These are phyloP conservation scores for Alternaria sp. DNA, from an alignment of 2,329 filamentous ascomycete genomes.

Conservation along the genomic window DNA sequence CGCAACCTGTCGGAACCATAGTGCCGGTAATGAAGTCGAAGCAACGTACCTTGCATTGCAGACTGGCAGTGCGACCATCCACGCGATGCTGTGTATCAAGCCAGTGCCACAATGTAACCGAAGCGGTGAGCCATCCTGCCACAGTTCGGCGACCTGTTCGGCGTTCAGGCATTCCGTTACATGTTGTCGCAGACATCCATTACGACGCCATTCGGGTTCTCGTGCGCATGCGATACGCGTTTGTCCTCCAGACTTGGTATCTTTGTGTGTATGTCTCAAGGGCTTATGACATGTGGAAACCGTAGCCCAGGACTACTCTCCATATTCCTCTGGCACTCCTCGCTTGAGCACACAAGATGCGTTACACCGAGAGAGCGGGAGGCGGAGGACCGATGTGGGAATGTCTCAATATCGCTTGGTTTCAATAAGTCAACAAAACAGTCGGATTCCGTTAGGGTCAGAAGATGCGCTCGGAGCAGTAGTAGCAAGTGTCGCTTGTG, in stretches of 20 bases:
- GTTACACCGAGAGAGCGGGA: constrained; percentile 1
- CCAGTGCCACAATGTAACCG: constrained; percentile 7
- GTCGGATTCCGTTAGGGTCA: constrained; percentile 7
- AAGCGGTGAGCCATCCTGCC: constrained; percentile 16
- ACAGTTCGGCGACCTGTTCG: constrained; percentile 23
- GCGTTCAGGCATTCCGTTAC: not conserved
- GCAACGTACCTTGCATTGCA: constrained; percentile 20
- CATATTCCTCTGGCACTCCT: not conserved
- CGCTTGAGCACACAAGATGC: not conserved
- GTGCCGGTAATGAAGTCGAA: not conserved
- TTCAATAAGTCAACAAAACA: not conserved
- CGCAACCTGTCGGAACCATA: not conserved
- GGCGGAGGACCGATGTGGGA: not conserved
- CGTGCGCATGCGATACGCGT: not conserved
- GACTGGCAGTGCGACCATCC: constrained; percentile 11
- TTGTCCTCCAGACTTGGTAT: not conserved
- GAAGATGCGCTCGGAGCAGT: not conserved
- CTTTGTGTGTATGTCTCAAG: not conserved
- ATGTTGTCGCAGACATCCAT: not conserved
- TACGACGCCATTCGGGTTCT: not conserved
- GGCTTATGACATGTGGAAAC: not conserved
- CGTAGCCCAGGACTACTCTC: not conserved
- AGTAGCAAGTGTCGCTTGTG: not conserved
- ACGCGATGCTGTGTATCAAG: constrained; percentile 11
- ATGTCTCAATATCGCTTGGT: constrained; percentile 2